Base-by-base conservation (phyloP, 768 basidiomycete genomes). In the Agaricus blazei region DNA sequence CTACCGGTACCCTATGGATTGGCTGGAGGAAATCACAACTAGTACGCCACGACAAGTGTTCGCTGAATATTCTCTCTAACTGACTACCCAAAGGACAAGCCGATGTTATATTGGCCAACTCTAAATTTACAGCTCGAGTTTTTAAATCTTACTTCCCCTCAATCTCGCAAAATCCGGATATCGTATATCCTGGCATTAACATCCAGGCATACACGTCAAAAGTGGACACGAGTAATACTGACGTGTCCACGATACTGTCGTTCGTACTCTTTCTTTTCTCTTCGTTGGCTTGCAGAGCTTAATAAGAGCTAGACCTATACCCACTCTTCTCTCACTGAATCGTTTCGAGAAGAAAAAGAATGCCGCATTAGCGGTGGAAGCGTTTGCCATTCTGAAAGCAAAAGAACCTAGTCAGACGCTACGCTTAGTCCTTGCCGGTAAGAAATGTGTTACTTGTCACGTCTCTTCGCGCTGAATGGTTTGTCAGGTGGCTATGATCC, bases 281-380 rank as follows among this genome's bases (percentile, higher is more conserved):
- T 48, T n/a, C 23, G 51, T n/a, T 19, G 19, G 36, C 44, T 26
- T 31, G 19, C 27, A 19, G 41, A 47, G 34, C 38, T 26, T 57
- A 26, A 50, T 14, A 27, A 38, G n/a, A 55, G 19, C 55, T 27
- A 86, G 85, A 42, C 68, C 80, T 34, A 76, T 78, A 3, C 90
- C 88, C 0, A 93, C 91, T 0, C 69, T 98, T 3, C 64, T 98
- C 0, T 92, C 95, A 4, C 73, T 98, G 36, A 98, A 99, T 67
- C 88, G 96, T 2, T 98, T 96, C 65, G 97, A 99, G 70, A 82
- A 79, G 63, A 98, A 98, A 76, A 99, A 99, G 72, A 96, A 98
- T 61, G 79, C 78, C 0, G 80, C 80, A 1, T 76, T 99, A 2
- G 97, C 95, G 0, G 74, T 98, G 5, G 71, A 84, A 42, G 74